Evolutionary conservation across 257 asterid genomes (phyloP), one percentile per base, ranked within the genome.

Genomic region (Solanum paucissectum): DNA sequence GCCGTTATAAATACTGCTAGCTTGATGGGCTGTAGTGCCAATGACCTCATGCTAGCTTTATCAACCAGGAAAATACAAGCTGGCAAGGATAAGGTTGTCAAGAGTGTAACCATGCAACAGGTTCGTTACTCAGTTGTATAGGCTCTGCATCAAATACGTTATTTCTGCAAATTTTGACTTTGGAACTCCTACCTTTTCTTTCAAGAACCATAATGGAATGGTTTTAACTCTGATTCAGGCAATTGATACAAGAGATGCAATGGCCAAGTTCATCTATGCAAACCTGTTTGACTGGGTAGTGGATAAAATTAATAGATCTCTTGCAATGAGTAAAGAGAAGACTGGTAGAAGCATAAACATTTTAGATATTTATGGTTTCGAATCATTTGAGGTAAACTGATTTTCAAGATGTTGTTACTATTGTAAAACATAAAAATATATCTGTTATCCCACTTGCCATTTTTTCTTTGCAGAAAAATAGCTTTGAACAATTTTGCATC

Each of bases 281-380:
- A 94, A 96, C 90, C 90, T 96, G 93, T 97, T 97, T 90, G 95
- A 93, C 60, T 97, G 99, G 99, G 93, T 97, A 86, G 98, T 96
- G 21, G 95, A 91, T 86, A 91, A 91, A 93, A 92, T 95, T 88
- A 97, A 97, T 89, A 85, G 88, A 87, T 94, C 94, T 86, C 97
- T 96, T 89, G 92, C 92, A 38, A 84, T 75, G 94, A 93, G 93
- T 88, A 92, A 93, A 83, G 90, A 88, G 52, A 91, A 88, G 86
- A 87, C 93, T 62, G 93, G 94, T 85, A 92, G 87, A 88, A 92
- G 96, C 84, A 92, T 97, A 89, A 94, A 94, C 90, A 93, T 97
- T 88, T 85, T 97, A 83, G 99, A 97, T 92, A 92, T 95, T 86
- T 95, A 92, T 90, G 99, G 99, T 85, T 97, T 96, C 88, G 98